Percentiles rank a stretch among this genome's conserved stretches.
phyloP scores from a whole-genome alignment of 306 rosid genomes.

The Fagus crenata region DNA sequence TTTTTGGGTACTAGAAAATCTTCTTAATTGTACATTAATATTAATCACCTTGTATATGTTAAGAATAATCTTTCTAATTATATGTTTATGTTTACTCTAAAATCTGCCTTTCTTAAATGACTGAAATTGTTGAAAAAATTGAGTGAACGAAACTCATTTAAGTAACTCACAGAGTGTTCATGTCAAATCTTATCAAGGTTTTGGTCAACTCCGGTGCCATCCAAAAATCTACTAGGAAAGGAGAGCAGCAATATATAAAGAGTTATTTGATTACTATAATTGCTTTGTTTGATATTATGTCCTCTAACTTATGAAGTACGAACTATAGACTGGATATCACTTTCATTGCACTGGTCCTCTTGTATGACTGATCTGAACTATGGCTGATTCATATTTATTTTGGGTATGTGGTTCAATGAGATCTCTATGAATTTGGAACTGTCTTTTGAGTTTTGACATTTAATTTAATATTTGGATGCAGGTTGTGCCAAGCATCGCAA shows the following conservation, averaged over 20 bases:
- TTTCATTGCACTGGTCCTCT: slow-evolving; percentile 17
- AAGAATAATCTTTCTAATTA: neutral
- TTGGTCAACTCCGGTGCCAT: neutral
- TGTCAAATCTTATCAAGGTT: neutral
- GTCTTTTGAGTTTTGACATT: slow-evolving; percentile 34
- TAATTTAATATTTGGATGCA: slow-evolving; percentile 41
- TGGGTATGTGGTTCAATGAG: slow-evolving; percentile 15
- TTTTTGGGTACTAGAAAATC: neutral
- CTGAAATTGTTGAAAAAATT: neutral
- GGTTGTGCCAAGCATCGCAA: slow-evolving; percentile 92
- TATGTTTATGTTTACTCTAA: neutral
- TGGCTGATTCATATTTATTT: slow-evolving; percentile 18
- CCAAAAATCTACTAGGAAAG: neutral
- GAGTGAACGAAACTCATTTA: neutral
- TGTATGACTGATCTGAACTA: slow-evolving; percentile 15
- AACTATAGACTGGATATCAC: slow-evolving; percentile 1
- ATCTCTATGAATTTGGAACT: slow-evolving; percentile 1
- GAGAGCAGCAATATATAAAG: neutral
- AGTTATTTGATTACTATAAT: neutral
- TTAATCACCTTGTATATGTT: neutral
- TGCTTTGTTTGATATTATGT: neutral
- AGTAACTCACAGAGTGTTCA: neutral
- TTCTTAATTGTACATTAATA: neutral
- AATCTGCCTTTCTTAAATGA: neutral
- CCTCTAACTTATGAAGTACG: neutral